phyloP scores from a whole-genome alignment of 306 rosid species.

The Rosa persica region DNA sequence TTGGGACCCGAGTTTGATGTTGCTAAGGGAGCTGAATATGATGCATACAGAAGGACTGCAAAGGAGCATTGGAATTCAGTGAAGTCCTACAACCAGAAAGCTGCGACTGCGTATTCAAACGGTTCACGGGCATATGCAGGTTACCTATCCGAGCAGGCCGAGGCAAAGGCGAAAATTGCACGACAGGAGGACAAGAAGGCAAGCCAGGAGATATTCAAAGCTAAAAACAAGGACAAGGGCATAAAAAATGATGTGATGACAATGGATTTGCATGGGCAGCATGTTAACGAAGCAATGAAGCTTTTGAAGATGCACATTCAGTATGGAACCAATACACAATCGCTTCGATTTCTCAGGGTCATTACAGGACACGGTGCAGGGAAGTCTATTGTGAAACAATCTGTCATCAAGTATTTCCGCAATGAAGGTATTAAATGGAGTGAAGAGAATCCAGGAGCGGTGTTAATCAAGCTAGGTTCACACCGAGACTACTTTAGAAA shows the following conservation, averaged over 20 bases:
- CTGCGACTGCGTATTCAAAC: constrained; percentile 56
- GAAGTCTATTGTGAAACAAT: constrained; percentile 79
- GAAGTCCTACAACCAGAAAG: constrained; percentile 66
- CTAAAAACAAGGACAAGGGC: constrained; percentile 61
- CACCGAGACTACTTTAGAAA: constrained; percentile 49
- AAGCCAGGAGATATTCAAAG: constrained; percentile 70
- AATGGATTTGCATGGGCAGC: constrained; percentile 93
- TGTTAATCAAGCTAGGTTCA: constrained; percentile 60
- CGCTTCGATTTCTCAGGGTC: constrained; percentile 72
- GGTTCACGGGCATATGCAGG: constrained; percentile 65
- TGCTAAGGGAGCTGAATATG: constrained; percentile 65
- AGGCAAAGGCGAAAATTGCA: constrained; percentile 59
- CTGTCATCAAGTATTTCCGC: constrained; percentile 51
- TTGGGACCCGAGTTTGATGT: constrained; percentile 59
- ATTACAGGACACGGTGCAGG: constrained; percentile 89
- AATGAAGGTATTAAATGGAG: constrained; percentile 60
- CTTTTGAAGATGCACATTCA: constrained; percentile 72
- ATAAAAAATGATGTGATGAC: constrained; percentile 69
- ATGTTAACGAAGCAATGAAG: constrained; percentile 76
- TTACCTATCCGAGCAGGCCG: constrained; percentile 84
- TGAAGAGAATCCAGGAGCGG: constrained; percentile 76
- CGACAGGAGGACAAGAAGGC: constrained; percentile 74
- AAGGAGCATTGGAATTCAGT: constrained; percentile 66
- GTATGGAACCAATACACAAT: constrained; percentile 62
- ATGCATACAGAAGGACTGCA: constrained; percentile 55